These are phyloP conservation scores for Blechomonas ayalai DNA, from an alignment of 208 protist genomes.

Conservation along the genomic window DNA sequence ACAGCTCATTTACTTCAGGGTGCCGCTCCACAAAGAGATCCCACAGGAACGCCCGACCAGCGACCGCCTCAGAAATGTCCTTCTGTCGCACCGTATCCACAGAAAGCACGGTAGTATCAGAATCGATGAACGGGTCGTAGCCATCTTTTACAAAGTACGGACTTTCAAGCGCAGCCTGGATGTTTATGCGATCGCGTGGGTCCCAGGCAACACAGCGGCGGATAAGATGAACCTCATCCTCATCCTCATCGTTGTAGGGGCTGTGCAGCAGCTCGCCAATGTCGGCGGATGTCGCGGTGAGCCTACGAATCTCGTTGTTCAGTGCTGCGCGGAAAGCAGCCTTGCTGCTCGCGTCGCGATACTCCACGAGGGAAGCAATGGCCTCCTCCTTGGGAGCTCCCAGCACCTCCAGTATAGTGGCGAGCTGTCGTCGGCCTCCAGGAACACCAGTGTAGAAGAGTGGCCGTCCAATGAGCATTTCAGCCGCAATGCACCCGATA, in stretches of 20 bases:
- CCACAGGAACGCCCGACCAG: conserved; percentile 69
- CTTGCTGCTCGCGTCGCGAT: conserved; percentile 30
- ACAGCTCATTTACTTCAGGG: conserved; percentile 70
- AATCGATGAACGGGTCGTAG: conserved; percentile 65
- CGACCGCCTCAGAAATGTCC: conserved; percentile 48
- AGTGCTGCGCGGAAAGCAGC: too few relatives aligned
- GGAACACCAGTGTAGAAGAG: conserved; percentile 81
- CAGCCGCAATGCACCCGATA: conserved; percentile 86
- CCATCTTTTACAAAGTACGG: conserved; percentile 70
- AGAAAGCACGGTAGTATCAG: conserved; percentile 34
- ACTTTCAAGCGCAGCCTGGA: conserved; percentile 60
- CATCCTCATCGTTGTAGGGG: conserved; percentile 60
- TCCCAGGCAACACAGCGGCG: conserved; percentile 57
- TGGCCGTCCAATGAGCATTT: conserved; percentile 75
- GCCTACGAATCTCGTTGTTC: too few relatives aligned
- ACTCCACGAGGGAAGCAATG: conserved; percentile 58
- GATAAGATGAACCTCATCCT: conserved; percentile 70
- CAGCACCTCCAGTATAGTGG: conserved; percentile 86
- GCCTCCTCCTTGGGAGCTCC: conserved; percentile 67
- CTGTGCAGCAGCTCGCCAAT: conserved; percentile 30
- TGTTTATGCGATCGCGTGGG: conserved; percentile 61
- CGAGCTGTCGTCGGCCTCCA: conserved; percentile 91
- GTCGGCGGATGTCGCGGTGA: conserved; percentile 4
- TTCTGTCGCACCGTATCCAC: conserved; percentile 48
- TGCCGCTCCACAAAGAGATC: conserved; percentile 65